Percentiles rank a stretch among this genome's conserved stretches.
phyloP scores from a whole-genome alignment of 164 flowering plant genomes.

The Houttuynia cordata region DNA sequence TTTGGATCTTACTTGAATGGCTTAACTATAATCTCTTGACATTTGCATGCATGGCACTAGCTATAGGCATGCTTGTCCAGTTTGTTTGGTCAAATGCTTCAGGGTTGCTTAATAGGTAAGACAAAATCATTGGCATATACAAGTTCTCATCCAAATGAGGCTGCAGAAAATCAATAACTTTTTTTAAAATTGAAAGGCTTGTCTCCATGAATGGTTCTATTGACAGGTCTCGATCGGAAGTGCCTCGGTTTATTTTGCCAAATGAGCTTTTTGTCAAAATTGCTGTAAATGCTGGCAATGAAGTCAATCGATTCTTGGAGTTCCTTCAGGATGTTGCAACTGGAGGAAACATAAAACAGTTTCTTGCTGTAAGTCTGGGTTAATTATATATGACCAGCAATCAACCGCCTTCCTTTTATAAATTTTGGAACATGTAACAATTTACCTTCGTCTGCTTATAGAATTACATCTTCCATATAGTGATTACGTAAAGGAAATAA shows the following conservation, averaged over 20 bases:
- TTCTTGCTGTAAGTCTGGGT: slow-evolving; percentile 40
- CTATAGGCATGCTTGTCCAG: slow-evolving; percentile 62
- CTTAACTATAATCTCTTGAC: slow-evolving; percentile 64
- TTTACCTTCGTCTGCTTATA: background rate
- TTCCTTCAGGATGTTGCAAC: slow-evolving; percentile 72
- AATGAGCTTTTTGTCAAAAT: slow-evolving; percentile 51
- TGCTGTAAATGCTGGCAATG: slow-evolving; percentile 39
- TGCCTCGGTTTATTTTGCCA: slow-evolving; percentile 56
- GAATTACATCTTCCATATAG: too few relatives aligned
- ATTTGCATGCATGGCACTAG: slow-evolving; percentile 33
- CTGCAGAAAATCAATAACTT: background rate
- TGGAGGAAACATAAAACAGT: slow-evolving; percentile 70
- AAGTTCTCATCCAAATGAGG: background rate
- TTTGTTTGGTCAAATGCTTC: slow-evolving; percentile 76
- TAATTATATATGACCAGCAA: too few relatives aligned
- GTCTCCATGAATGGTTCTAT: background rate
- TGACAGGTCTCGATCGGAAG: slow-evolving; percentile 48
- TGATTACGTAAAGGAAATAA: too few relatives aligned
- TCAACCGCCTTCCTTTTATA: too few relatives aligned
- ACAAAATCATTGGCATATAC: background rate
- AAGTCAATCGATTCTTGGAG: slow-evolving; percentile 50
- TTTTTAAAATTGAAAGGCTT: background rate
- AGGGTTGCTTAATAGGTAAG: slow-evolving; percentile 54
- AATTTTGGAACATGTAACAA: background rate
- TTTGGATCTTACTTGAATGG: slow-evolving; percentile 92